Base-by-base conservation (phyloP, 75 land plant genomes). In the Picea glauca region DNA sequence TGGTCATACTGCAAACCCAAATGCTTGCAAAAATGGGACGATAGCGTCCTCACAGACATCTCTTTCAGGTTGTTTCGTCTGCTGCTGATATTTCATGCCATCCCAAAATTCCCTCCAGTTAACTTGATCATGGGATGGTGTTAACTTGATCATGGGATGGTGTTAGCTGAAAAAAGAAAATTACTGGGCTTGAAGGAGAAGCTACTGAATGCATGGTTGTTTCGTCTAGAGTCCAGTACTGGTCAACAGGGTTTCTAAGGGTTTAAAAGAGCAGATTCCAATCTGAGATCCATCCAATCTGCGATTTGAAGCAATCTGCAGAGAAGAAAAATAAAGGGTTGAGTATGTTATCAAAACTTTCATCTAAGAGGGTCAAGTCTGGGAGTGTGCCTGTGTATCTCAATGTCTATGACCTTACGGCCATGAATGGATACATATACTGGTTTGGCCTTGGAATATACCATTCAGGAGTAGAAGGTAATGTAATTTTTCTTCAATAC, bases 401-500 rank as follows among this genome's bases (percentile, higher is more conserved):
- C 76, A 90, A 90, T 63, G 89, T 90, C 46, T 90, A 90, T 73
- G 92, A 90, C 61, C 82, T 90, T 14, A 88, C 91, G 0, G 79
- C 91, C 58, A 84, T 88, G 79, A 90, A 90, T 54, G 91, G 86
- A 35, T 90, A 90, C 75, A 84, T 83, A 20, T 90, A 90, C 80
- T 90, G 92, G 92, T 75, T 86, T 60, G 92, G 92, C 56, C 82
- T 90, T 35, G 92, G 92, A 62, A 78, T 88, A 72, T 90, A 80
- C 73, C 92, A 90, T 77, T 90, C 92, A 13, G 92, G 91, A 30
- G 85, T 90, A 38, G 82, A 86, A 80, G 88, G 85, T 82, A 60
- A 80, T 77, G 23, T 20, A n/a, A 74, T 74, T 50, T 50, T 50
- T 50, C 56, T 35, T 35, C 70, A 32, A 38, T 17, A 8, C 3